phyloP scores from a whole-genome alignment of 208 protist genomes.

The Wallacemonas sp. region DNA sequence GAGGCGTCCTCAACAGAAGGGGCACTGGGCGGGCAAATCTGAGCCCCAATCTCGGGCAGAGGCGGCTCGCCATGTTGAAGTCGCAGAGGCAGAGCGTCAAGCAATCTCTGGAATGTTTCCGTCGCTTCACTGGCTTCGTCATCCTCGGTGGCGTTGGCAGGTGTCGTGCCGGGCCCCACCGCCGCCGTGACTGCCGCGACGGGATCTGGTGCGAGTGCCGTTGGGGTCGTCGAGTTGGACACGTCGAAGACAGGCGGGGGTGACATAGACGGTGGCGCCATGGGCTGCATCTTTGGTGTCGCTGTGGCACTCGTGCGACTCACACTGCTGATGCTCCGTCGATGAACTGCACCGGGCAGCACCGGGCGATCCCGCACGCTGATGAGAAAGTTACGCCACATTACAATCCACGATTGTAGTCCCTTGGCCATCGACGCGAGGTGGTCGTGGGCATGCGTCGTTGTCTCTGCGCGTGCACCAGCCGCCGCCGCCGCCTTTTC shows the following conservation, averaged over 20 bases:
- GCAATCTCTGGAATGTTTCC: constrained; percentile 37
- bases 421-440: constrained; percentile 20
- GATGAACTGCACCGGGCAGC: constrained; percentile 6
- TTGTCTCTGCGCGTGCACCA: background rate
- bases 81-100: constrained; percentile 32
- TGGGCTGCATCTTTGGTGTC: constrained; percentile 11
- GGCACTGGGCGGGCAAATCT: constrained; percentile 32
- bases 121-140: constrained; percentile 30
- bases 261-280: background rate
- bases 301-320: constrained; percentile 14
- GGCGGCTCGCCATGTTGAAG: constrained; percentile 55
- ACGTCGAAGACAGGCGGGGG: background rate
- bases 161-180: background rate
- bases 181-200: constrained; percentile 21
- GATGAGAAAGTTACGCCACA: constrained; percentile 58
- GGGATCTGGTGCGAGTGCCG: constrained; percentile 15
- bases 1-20: constrained; percentile 4
- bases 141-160: background rate
- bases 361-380: constrained; percentile 38
- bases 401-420: constrained; percentile 49
- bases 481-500: constrained; percentile 11
- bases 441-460: constrained; percentile 7
- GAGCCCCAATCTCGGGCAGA: constrained; percentile 34
- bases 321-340: constrained; percentile 24
- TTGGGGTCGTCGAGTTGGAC: background rate